Percentiles rank a stretch among this genome's conserved stretches.
These are phyloP conservation scores for Hyaloscypha variabilis DNA, from an alignment of 495 filamentous ascomycete genomes.

Conservation along the genomic window DNA sequence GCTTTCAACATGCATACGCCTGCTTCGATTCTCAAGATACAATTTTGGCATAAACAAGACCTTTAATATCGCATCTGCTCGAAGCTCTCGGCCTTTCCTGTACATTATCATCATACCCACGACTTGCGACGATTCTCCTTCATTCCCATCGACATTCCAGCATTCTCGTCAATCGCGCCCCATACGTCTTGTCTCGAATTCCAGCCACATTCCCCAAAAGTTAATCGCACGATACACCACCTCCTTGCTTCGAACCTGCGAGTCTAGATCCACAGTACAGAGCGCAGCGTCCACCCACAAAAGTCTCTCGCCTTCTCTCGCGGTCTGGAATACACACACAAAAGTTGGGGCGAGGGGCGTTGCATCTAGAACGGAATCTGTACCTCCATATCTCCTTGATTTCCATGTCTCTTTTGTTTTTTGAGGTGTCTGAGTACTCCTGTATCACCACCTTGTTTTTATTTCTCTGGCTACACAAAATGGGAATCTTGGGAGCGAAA, in stretches of 20 bases:
- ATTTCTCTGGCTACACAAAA: constrained; percentile 30
- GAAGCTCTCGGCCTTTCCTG: constrained; percentile 14
- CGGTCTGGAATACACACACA: constrained; percentile 16
- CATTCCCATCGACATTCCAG: constrained; percentile 23
- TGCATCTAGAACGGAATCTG: constrained; percentile 30
- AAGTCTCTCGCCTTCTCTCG: background rate
- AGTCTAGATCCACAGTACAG: constrained; percentile 25
- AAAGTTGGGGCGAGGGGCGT: constrained; percentile 23
- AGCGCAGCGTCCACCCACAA: background rate
- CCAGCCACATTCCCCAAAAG: constrained; percentile 1
- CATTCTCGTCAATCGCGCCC: constrained; percentile 5
- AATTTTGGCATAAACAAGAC: constrained; percentile 16
- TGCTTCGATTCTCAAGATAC: constrained; percentile 19
- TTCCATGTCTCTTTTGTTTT: constrained; percentile 17
- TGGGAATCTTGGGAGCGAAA: constrained; percentile 26
- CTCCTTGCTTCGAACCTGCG: constrained; percentile 7
- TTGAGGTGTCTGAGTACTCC: background rate
- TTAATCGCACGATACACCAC: background rate
- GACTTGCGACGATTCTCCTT: constrained; percentile 34
- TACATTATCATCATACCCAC: constrained; percentile 26
- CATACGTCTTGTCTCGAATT: background rate
- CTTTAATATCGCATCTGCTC: constrained; percentile 17
- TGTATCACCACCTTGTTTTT: constrained; percentile 26
- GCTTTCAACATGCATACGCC: background rate
- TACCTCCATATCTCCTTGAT: constrained; percentile 11